A percentile compares a stretch with the other conserved stretches of the same genome.
Conservation (phyloP, 345 rosid genomes). For the Eucalyptus polybractea region DNA sequence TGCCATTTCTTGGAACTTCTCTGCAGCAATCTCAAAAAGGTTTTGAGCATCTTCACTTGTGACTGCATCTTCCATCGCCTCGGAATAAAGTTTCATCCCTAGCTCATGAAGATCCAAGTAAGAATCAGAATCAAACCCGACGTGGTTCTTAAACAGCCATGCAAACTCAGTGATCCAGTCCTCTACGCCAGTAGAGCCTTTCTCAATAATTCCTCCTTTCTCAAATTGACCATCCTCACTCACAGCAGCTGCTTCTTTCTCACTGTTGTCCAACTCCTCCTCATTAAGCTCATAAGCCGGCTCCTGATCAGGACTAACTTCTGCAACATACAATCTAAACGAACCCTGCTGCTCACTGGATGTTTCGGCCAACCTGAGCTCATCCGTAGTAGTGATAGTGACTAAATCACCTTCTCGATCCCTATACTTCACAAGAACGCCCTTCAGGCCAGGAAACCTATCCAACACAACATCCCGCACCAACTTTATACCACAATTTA, state of each 20-base stretch:
- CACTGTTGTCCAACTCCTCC: conserved; percentile 12
- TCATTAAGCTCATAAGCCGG: conserved; percentile 59
- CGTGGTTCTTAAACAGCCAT: conserved; percentile 79
- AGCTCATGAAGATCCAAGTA: conserved; percentile 87
- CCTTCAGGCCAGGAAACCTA: conserved; percentile 68
- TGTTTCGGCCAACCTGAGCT: conserved; percentile 65
- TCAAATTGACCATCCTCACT: conserved; percentile 35
- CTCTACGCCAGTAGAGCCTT: conserved; percentile 31
- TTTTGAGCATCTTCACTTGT: conserved; percentile 83
- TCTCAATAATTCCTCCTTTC: conserved; percentile 18
- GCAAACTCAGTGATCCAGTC: conserved; percentile 95
- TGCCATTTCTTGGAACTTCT: conserved; percentile 95
- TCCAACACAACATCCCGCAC: conserved; percentile 70
- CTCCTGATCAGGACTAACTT: conserved; percentile 73
- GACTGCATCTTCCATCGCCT: conserved; percentile 89
- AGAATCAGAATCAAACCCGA: conserved; percentile 93
- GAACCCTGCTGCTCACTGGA: conserved; percentile 39
- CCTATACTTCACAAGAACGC: conserved; percentile 72
- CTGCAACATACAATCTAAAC: conserved; percentile 60
- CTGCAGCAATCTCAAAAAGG: conserved; percentile 74
- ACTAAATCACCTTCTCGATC: conserved; percentile 91
- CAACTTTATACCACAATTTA: conserved; percentile 49
- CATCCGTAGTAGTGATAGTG: conserved; percentile 77
- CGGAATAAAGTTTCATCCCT: conserved; percentile 87
- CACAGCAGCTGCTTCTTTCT: conserved; percentile 6